Evolutionary conservation across 129 eudicot genomes (phyloP).

Genomic region (Flaveria linearis): DNA sequence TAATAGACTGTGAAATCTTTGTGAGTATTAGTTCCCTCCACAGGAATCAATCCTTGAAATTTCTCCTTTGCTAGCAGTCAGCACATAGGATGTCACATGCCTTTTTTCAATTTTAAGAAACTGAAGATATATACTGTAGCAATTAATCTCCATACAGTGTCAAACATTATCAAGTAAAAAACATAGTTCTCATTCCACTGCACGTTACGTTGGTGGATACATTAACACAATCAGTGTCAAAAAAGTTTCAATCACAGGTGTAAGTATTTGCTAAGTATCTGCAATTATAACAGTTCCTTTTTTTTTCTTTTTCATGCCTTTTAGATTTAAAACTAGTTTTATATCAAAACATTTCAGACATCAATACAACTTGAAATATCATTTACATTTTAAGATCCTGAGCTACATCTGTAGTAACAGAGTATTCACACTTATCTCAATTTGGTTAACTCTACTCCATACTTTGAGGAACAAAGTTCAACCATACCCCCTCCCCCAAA

Average conservation of each 20-base stretch:
- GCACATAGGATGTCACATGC: not conserved
- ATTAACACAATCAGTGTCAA: not conserved
- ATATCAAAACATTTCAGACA: not conserved
- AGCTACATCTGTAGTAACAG: conserved; percentile 2
- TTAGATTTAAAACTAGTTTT: not conserved
- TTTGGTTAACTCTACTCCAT: not conserved
- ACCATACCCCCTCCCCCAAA: not conserved
- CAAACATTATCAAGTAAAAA: conserved; percentile 16
- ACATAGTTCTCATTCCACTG: conserved; percentile 5
- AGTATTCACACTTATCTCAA: not conserved
- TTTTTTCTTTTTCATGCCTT: not conserved
- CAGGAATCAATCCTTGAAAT: conserved; percentile 12
- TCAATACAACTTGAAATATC: not conserved
- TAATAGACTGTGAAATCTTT: conserved; percentile 7
- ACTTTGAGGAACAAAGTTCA: not conserved
- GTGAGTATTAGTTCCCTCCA: not conserved
- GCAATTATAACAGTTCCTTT: not conserved
- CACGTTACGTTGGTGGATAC: not conserved
- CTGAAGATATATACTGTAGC: not conserved
- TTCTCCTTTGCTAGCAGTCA: conserved; percentile 4
- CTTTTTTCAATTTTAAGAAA: not conserved
- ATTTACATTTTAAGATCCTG: not conserved
- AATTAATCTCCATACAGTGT: conserved; percentile 4
- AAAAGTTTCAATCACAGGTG: not conserved
- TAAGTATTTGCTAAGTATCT: not conserved